phyloP scores from a whole-genome alignment of 148 eudicot species.

The Simmondsia chinensis region DNA sequence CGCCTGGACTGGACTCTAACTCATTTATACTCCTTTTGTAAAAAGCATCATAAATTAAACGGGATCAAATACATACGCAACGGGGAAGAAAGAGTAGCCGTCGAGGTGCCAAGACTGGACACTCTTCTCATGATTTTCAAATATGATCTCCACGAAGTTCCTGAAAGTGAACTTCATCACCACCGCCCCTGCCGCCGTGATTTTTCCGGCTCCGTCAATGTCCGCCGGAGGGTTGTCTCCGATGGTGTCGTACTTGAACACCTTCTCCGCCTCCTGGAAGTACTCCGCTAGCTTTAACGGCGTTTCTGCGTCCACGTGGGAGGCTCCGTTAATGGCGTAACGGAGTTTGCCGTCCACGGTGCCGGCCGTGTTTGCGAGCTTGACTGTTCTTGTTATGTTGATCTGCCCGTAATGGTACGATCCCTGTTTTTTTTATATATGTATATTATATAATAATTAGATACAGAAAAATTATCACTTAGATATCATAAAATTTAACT shows the following conservation, averaged over 20 bases:
- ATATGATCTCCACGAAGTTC: slow-evolving; percentile 37
- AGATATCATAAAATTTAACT: too few relatives aligned
- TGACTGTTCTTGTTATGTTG: slow-evolving; percentile 57
- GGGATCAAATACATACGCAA: slow-evolving; percentile 18
- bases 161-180: slow-evolving; percentile 26
- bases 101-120: slow-evolving; percentile 40
- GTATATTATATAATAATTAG: too few relatives aligned
- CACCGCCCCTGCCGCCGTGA: slow-evolving; percentile 15
- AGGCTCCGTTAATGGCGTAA: slow-evolving; percentile 50
- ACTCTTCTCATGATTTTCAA: slow-evolving; percentile 41
- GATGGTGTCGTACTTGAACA: slow-evolving; percentile 38
- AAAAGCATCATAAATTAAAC: too few relatives aligned
- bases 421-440: too few relatives aligned
- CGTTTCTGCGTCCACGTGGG: slow-evolving; percentile 41
- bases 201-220: slow-evolving; percentile 2
- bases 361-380: slow-evolving; percentile 31
- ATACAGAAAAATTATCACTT: too few relatives aligned
- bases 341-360: slow-evolving; percentile 45
- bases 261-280: slow-evolving; percentile 26
- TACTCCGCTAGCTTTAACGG: slow-evolving; percentile 62
- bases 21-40: too few relatives aligned
- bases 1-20: too few relatives aligned
- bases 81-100: slow-evolving; percentile 49
- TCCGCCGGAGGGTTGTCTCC: slow-evolving; percentile 26
- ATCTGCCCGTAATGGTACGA: slow-evolving; percentile 63